Base-by-base conservation (phyloP, 2,329 filamentous ascomycete genomes). In the Fusarium begoniae region DNA sequence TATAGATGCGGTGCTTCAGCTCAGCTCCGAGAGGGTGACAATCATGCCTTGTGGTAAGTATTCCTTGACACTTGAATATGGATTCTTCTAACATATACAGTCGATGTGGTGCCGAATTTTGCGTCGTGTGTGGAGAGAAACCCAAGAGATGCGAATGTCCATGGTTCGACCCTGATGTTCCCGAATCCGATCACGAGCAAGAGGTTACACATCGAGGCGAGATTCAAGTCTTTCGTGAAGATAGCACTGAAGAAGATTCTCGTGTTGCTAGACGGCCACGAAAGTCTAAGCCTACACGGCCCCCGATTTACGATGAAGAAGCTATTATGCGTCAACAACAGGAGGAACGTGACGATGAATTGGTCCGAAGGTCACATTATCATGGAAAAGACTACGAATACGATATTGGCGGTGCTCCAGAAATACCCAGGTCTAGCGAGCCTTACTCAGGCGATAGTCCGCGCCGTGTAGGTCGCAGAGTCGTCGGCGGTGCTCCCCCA, bases 111-210 rank as follows among this genome's bases (percentile, higher is more conserved):
- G 93, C 93, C 35, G 89, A 97, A 77, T 97, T 97, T 79, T 98
- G 95, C 83, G 95, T 96, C 89, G 88, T 94, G 32, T 98, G 95
- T 79, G 94, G 93, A 28, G 80, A 85, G 38, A 93, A 93, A 76
- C 97, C 94, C 94, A 96, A 94, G 83, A 91, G 87, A 2, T 97
- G 94, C 79, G 90, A 93, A 60, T 97, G 94, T 75, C 92, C 93
- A 1, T 94, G 91, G 90, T 95, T 95, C 85, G 93, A 91, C 79
- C 89, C 91, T 76, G 87, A 90, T 32, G 73, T 80, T 8, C 80
- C 84, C 10, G 89, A 90, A 58, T 84, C 83, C 18, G 90, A 92
- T 7, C 80, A 89, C 15, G 84, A 87, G 20, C 86, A 89, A 66
- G 86, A 90, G 83, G 83, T 88, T 10, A 85, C 87, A 3, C 76